These are phyloP conservation scores for Lachancea thermotolerans DNA, from an alignment of 805 yeast species.

Conservation along the genomic window DNA sequence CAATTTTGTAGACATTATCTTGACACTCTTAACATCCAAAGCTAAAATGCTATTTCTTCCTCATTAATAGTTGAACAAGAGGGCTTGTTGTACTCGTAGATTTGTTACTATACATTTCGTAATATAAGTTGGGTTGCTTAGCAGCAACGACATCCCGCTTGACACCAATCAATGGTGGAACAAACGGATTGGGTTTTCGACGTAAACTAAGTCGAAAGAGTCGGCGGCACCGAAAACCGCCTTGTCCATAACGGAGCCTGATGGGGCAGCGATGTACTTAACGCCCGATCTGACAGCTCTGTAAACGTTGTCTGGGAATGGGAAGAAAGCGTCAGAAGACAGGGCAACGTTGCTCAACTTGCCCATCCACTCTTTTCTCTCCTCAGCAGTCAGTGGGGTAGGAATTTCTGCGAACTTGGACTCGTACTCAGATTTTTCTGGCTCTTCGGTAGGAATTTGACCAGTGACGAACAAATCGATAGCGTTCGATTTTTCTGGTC, in stretches of 20 bases:
- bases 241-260: constrained; percentile 96
- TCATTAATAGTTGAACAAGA: too few species aligned
- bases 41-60: too few species aligned
- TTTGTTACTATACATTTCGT: not conserved
- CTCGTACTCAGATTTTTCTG: constrained; percentile 89
- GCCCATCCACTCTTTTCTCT: constrained; percentile 80
- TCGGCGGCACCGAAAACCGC: constrained; percentile 96
- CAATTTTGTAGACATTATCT: too few species aligned
- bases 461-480: constrained; percentile 88
- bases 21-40: too few species aligned
- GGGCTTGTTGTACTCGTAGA: not conserved
- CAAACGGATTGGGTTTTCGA: constrained; percentile 93
- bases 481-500: constrained; percentile 98
- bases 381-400: constrained; percentile 70
- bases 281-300: constrained; percentile 97
- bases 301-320: constrained; percentile 98
- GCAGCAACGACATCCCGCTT: not conserved
- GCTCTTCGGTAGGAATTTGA: constrained; percentile 86
- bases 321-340: constrained; percentile 98
- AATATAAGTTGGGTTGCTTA: not conserved
- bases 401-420: constrained; percentile 83
- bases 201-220: constrained; percentile 80
- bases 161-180: constrained; percentile 75
- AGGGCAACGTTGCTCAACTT: constrained; percentile 82
- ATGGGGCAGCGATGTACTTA: constrained; percentile 91